Percentiles rank a stretch among this genome's conserved stretches.
Conservation (phyloP, 2,329 filamentous ascomycete species). For the Canariomyces notabilis region DNA sequence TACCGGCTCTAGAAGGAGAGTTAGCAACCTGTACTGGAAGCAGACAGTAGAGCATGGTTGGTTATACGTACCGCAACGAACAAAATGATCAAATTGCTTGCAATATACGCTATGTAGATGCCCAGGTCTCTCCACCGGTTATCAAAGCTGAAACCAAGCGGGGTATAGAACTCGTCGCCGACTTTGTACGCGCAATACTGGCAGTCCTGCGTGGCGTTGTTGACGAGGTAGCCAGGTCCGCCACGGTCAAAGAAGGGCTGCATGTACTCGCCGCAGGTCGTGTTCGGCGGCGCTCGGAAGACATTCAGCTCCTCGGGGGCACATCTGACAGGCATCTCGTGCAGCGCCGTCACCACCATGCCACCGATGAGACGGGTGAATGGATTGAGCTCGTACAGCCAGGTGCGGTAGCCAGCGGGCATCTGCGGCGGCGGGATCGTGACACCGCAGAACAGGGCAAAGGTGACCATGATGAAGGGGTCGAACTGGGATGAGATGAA, state of each 20-base stretch:
- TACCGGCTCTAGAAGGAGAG: constrained; percentile 39
- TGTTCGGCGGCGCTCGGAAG: constrained; percentile 60
- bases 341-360: constrained; percentile 73
- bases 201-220: constrained; percentile 60
- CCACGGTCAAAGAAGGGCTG: constrained; percentile 60
- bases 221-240: constrained; percentile 66
- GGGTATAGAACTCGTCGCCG: constrained; percentile 73
- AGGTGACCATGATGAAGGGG: constrained; percentile 76
- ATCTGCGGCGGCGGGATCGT: constrained; percentile 75
- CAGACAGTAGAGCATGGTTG: too few species aligned
- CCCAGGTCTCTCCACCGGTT: constrained; percentile 78
- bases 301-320: constrained; percentile 54
- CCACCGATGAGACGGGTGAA: constrained; percentile 78
- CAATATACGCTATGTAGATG: constrained; percentile 71
- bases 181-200: constrained; percentile 77
- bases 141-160: constrained; percentile 60
- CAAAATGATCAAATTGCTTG: constrained; percentile 65
- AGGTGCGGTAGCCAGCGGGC: constrained; percentile 70
- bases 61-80: constrained; percentile 46
- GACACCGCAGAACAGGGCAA: constrained; percentile 83
- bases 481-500: constrained; percentile 78
- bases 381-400: constrained; percentile 78
- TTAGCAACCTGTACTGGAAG: constrained; percentile 17
- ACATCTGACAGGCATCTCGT: constrained; percentile 60
- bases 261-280: constrained; percentile 73